Evolutionary conservation across 352 stramenopile genomes (phyloP), one percentile per base, ranked within the genome.

Genomic region (Phytopythium vexans): DNA sequence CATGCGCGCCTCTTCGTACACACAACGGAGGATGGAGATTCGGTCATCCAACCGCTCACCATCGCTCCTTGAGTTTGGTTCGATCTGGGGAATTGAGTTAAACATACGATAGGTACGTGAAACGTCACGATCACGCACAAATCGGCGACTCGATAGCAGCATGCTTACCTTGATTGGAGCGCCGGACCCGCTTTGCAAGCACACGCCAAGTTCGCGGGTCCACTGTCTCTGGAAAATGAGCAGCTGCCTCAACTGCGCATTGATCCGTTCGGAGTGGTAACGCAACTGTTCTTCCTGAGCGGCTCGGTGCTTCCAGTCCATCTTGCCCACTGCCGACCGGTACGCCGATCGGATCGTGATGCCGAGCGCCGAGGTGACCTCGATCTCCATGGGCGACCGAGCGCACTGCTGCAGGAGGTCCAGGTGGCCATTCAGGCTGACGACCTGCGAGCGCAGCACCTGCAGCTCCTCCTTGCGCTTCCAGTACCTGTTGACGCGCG

Each of bases 351-450:
- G 43, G 31, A 49, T 49, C 31, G 43, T 34, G 12, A 49, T 9
- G 27, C 42, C 42, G 12, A 48, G 42, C 21, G 16, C 42, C 21
- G 42, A 48, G 9, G 42, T 48, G 6, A 48, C 27, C 6, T 37
- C 15, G 42, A 48, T 37, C 10, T 48, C 42, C 4, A 12, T 31
- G 21, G 42, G 42, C 21, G 42, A 48, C 21, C 21, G 42, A 9
- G 42, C 42, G 33, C 45, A 51, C 33, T 51, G 45, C 32, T 33
- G 12, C 3, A 51, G 45, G 31, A 51, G 45, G 8, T 51, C 45
- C 2, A 51, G 45, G n/a, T 51, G 38, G 45, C 40, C 40, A 14
- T 3, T 5, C 4, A 51, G 45, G 34, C 40, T 32, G n/a, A 27
- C 31, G 3, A 41, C 45, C 34, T 51, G 31, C 12, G 7, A 27